Percentiles rank a stretch among this genome's conserved stretches.
phyloP scores from a whole-genome alignment of 1,284 basidiomycete genomes.

The Naganishia cerealis region DNA sequence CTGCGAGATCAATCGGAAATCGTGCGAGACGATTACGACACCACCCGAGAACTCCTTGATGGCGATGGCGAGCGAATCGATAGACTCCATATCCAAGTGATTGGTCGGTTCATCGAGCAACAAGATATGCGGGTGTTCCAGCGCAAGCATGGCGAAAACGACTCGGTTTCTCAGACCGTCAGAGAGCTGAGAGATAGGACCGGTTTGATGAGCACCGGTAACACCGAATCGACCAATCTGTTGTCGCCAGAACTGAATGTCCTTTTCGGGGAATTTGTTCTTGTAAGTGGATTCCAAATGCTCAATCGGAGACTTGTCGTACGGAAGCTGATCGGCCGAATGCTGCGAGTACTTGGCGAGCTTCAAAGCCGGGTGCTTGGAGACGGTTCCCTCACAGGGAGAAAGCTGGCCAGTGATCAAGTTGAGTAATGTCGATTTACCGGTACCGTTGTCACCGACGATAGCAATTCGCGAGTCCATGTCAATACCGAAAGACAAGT shows the following conservation, averaged over 20 bases:
- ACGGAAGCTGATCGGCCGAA: slow-evolving; percentile 96
- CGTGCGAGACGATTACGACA: slow-evolving; percentile 95
- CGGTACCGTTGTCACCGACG: slow-evolving; percentile 96
- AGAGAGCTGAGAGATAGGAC: slow-evolving; percentile 88
- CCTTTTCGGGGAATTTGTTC: slow-evolving; percentile 91
- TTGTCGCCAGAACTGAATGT: slow-evolving; percentile 81
- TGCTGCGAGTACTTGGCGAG: slow-evolving; percentile 98
- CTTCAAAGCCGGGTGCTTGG: slow-evolving; percentile 85
- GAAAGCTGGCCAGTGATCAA: slow-evolving; percentile 84
- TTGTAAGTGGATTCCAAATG: slow-evolving; percentile 82
- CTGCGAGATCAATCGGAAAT: slow-evolving; percentile 95
- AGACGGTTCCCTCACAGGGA: slow-evolving; percentile 79
- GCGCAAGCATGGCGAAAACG: slow-evolving; percentile 63
- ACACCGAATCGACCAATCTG: slow-evolving; percentile 96
- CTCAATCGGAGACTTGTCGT: slow-evolving; percentile 88
- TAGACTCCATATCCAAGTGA: slow-evolving; percentile 91
- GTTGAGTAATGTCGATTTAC: slow-evolving; percentile 95
- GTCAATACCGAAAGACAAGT: slow-evolving; percentile 91
- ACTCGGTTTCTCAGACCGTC: slow-evolving; percentile 86
- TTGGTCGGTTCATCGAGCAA: slow-evolving; percentile 79
- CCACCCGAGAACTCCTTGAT: slow-evolving; percentile 98
- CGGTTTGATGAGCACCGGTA: slow-evolving; percentile 87
- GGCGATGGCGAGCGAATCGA: slow-evolving; percentile 88
- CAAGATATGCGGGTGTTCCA: slow-evolving; percentile 90
- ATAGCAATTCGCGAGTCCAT: slow-evolving; percentile 71